Evolutionary conservation across 2,329 filamentous ascomycete genomes (phyloP), one percentile per base, ranked within the genome.

Genomic region (Fusarium camptoceras): DNA sequence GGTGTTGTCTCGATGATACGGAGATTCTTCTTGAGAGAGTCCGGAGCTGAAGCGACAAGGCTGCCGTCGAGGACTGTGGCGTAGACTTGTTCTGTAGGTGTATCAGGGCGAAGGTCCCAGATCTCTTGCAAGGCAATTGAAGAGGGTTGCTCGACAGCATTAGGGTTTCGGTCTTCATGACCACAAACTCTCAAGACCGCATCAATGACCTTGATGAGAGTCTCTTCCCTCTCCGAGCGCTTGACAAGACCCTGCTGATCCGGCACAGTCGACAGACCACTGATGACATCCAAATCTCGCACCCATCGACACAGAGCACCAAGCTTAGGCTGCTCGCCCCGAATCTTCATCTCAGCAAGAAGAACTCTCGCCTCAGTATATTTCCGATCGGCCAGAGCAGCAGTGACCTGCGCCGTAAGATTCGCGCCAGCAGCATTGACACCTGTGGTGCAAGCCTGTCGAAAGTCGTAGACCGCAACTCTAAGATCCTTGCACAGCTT

Each of bases 271-370:
- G 88, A 88, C 10, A 92, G 79, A 3, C 89, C 89, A 69, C 88
- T 91, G 51, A 92, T 87, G 25, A 92, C 87, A 72, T 92, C 90
- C 27, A 92, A 81, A 74, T 92, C 90, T 60, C 91, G 85, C 7
- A 92, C 90, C 91, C 91, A 93, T 59, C 91, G 87, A 76, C 90
- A 92, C 10, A 92, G 78, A 3, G 90, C 89, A 22, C 91, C 91
- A 1, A 92, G 80, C 70, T 91, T 91, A 0, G 90, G 90, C 20
- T 87, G 84, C 66, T 92, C 85, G 5, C 83, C 81, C n/a, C 90
- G 82, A 20, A 92, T 88, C 30, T 86, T 84, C 90, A 92, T 92
- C 80, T 92, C 90, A 1, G 90, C 86, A 2, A 93, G 84, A 16
- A 92, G 76, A 18, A 92, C 84, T 54, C 84, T 84, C 8, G 90